phyloP scores from a whole-genome alignment of 176 grass and related monocot species.

The Eremochloa ophiuroides region DNA sequence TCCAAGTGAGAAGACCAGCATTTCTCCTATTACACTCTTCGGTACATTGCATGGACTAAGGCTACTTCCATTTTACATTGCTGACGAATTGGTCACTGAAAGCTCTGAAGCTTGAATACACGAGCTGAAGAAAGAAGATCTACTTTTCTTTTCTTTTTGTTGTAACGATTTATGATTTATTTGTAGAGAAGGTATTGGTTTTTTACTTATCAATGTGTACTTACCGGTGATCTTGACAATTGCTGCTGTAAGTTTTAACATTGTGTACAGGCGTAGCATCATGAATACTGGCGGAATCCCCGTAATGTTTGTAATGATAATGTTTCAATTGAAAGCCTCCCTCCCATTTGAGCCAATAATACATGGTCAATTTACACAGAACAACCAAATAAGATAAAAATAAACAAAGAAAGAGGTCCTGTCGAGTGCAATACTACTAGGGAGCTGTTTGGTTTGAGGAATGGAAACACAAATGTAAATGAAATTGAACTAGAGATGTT shows the following conservation, averaged over 20 bases:
- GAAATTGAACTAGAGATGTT: too few relatives aligned
- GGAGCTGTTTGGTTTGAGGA: too few relatives aligned
- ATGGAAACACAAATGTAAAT: too few relatives aligned
- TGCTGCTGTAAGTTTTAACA: constrained; percentile 42
- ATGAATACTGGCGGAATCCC: constrained; percentile 20
- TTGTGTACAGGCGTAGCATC: constrained; percentile 55
- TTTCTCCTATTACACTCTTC: constrained; percentile 12
- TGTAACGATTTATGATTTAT: constrained; percentile 44
- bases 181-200: constrained; percentile 49
- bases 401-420: too few relatives aligned
- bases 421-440: too few relatives aligned
- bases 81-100: constrained; percentile 36
- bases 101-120: constrained; percentile 12
- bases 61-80: constrained; percentile 18
- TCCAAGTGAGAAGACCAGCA: constrained; percentile 37
- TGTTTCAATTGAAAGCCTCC: constrained; percentile 6
- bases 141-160: not conserved
- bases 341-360: not conserved
- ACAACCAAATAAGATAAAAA: too few relatives aligned
- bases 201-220: constrained; percentile 29
- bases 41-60: not conserved
- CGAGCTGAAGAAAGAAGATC: constrained; percentile 26
- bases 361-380: not conserved
- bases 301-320: constrained; percentile 36
- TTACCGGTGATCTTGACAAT: constrained; percentile 32